Base-by-base conservation (phyloP, 1,284 basidiomycete genomes). In the Cerrena zonata region DNA sequence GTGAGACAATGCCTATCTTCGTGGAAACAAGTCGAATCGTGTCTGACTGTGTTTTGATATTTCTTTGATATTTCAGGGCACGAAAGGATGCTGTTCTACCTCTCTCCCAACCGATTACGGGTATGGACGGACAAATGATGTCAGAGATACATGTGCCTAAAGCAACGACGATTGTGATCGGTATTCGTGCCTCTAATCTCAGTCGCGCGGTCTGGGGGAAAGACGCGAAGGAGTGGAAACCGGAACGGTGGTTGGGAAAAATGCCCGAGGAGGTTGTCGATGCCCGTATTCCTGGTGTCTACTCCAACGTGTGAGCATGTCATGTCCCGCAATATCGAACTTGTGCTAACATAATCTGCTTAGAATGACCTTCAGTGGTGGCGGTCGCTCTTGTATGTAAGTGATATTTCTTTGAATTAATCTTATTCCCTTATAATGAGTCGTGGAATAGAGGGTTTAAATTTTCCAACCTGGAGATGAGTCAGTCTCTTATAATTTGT, bases 171-270 rank as follows among this genome's bases (percentile, higher is more conserved):
- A 50, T 83, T 10, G 58, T 71, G 7, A 65, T 81, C 19, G 75
- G 77, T 1, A 75, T 80, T 24, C 53, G 69, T 1, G 60, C 65
- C 1, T 56, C 79, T 38, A 79, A 82, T 56, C 57, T 69, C 5
- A 60, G 66, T 34, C 70, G 68, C 49, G 60, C 65, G 2, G 61
- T 80, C 2, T 82, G 79, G 79, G 79, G 79, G 3, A 67, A 73
- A 27, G 78, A 81, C 58, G 71, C 75, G 3, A 53, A 54, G 15
- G 71, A 78, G 47, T 80, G 75, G 65, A 74, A 62, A 74, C 58
- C 58, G 2, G 58, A 61, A 38, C 53, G 59, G 3, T 60, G 59
- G 58, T 47, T 61, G 3, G 44, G 49, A n/a, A 41, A 52, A 24
- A 36, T 52, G 10, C 52, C 54, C 5, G 44, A 49, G 12, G 24